These are phyloP conservation scores for Lepidium sativum DNA, from an alignment of 345 rosid species.

Conservation along the genomic window DNA sequence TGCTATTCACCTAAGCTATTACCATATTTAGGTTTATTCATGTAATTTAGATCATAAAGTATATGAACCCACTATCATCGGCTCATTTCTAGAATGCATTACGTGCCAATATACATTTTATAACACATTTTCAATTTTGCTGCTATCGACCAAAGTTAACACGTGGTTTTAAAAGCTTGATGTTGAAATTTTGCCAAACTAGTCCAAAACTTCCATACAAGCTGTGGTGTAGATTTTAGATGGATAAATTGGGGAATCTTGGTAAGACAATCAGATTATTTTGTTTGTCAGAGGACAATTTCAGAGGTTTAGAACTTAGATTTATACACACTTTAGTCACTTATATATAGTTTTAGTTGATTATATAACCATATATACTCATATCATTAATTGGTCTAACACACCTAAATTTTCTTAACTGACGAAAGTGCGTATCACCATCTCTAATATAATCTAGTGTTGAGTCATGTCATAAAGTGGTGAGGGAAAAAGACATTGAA, in stretches of 20 bases:
- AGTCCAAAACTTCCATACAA: not conserved
- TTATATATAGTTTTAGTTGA: not conserved
- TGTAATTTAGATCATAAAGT: slow-evolving; percentile 14
- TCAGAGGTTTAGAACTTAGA: no score
- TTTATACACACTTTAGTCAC: not conserved
- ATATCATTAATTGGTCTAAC: not conserved
- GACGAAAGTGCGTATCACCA: not conserved
- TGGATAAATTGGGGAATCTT: not conserved
- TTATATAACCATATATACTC: not conserved
- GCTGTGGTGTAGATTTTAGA: not conserved
- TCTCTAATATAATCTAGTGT: not conserved
- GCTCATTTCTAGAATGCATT: not conserved
- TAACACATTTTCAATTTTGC: not conserved
- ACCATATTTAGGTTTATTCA: slow-evolving; percentile 16
- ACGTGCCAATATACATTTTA: not conserved
- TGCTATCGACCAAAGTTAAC: slow-evolving; percentile 1
- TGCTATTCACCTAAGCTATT: slow-evolving; percentile 28
- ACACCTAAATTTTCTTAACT: not conserved
- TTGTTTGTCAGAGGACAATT: no score
- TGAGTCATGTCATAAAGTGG: not conserved
- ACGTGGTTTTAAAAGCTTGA: slow-evolving; percentile 5
- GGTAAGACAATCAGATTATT: no score
- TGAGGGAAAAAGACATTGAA: not conserved
- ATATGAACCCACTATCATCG: slow-evolving; percentile 4
- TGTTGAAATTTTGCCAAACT: slow-evolving; percentile 20